These are phyloP conservation scores for Raddia distichophylla DNA, from an alignment of 176 grass and related monocot species.

Conservation along the genomic window DNA sequence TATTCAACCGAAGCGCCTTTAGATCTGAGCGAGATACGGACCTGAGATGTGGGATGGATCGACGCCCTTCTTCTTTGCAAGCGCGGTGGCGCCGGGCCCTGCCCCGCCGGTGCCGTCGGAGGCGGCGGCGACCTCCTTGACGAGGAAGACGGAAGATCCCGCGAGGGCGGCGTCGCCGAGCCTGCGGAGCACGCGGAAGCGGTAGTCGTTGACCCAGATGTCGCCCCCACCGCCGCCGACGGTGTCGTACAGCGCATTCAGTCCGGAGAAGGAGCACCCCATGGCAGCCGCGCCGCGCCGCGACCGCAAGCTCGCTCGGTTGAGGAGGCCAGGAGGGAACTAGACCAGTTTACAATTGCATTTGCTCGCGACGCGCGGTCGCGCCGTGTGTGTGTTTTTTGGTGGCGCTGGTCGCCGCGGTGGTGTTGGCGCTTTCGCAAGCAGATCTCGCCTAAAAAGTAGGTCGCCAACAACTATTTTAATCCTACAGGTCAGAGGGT, in stretches of 20 bases:
- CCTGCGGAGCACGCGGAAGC: conserved; percentile 77
- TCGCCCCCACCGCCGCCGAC: conserved; percentile 60
- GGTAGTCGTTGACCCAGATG: conserved; percentile 89
- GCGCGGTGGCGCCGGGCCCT: conserved; percentile 34
- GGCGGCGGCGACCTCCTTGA: conserved; percentile 70
- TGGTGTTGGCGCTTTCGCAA: conserved; percentile 11
- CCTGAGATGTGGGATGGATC: conserved; percentile 87
- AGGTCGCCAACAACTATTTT: neutral
- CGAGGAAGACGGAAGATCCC: conserved; percentile 75
- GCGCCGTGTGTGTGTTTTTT: neutral
- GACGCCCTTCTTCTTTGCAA: conserved; percentile 72
- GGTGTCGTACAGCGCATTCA: conserved; percentile 77
- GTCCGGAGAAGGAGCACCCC: conserved; percentile 93
- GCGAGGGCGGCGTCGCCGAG: conserved; percentile 62
- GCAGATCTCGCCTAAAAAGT: conserved; percentile 47
- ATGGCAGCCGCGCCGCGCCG: conserved; percentile 39
- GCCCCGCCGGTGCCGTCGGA: conserved; percentile 15
- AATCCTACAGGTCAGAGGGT: conserved; percentile 5
- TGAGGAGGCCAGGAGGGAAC: neutral
- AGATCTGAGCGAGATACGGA: conserved; percentile 38
- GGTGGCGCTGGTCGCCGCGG: neutral
- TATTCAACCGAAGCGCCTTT: conserved; percentile 7
- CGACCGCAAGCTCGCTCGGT: conserved; percentile 15
- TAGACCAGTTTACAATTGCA: neutral
- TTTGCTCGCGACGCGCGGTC: neutral